Evolutionary conservation across 495 filamentous ascomycete genomes (phyloP).

Genomic region (Talaromyces stipitatus): DNA sequence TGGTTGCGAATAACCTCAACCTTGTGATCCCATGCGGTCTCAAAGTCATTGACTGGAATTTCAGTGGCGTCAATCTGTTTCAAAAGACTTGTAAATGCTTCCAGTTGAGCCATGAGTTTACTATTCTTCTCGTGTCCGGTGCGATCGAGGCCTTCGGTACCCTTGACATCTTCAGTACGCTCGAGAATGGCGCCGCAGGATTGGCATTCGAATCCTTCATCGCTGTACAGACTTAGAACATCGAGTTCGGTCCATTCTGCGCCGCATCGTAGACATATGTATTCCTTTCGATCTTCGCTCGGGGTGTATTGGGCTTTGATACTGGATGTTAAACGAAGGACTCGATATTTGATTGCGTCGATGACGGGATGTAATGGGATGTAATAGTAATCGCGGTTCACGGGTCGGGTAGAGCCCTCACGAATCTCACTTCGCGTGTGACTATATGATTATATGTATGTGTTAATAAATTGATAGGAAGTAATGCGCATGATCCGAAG

Average conservation of each 20-base stretch:
- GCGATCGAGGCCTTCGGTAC: conserved; percentile 42
- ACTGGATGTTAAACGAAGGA: conserved; percentile 73
- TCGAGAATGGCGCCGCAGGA: conserved; percentile 67
- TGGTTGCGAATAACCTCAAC: conserved; percentile 42
- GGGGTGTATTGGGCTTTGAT: conserved; percentile 77
- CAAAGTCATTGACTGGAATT: conserved; percentile 83
- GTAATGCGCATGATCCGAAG: conserved; percentile 1
- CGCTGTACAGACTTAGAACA: conserved; percentile 60
- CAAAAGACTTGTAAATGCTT: conserved; percentile 73
- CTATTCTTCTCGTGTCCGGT: conserved; percentile 83
- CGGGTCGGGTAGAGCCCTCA: conserved; percentile 71
- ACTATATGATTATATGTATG: conserved; percentile 26
- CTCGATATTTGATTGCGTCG: conserved; percentile 92
- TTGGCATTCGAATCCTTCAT: conserved; percentile 71
- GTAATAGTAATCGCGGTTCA: conserved; percentile 88
- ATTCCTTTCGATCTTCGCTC: conserved; percentile 81
- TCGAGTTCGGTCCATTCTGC: conserved; percentile 80
- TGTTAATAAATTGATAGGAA: conserved; percentile 9
- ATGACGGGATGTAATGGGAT: conserved; percentile 91
- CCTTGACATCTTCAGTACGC: conserved; percentile 56
- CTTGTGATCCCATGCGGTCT: conserved; percentile 57
- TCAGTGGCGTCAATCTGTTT: conserved; percentile 75
- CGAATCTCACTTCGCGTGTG: conserved; percentile 72
- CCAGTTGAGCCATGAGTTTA: conserved; percentile 79
- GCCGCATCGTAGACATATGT: conserved; percentile 72